phyloP scores from a whole-genome alignment of 495 filamentous ascomycete genomes.

The Lasiosphaeria miniovina region DNA sequence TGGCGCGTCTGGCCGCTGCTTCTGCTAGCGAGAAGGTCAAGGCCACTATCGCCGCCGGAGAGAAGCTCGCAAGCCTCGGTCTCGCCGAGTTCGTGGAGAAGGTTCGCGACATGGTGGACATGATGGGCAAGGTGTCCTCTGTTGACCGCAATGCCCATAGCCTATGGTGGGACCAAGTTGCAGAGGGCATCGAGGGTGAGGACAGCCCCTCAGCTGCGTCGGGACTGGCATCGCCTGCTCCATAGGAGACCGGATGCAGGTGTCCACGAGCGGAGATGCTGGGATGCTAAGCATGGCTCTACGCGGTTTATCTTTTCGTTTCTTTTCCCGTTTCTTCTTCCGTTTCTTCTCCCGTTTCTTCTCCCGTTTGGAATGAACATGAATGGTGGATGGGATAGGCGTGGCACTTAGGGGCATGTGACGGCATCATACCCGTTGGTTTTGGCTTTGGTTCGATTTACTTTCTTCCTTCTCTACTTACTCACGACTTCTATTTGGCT shows the following conservation, averaged over 20 bases:
- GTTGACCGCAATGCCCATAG: slow-evolving; percentile 81
- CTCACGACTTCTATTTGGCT: background rate
- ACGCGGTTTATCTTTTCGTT: background rate
- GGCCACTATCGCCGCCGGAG: slow-evolving; percentile 76
- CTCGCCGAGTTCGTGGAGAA: slow-evolving; percentile 85
- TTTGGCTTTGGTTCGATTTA: background rate
- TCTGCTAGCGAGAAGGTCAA: slow-evolving; percentile 78
- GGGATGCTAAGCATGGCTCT: background rate
- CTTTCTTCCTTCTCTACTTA: background rate
- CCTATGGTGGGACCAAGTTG: slow-evolving; percentile 73
- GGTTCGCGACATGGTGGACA: slow-evolving; percentile 79
- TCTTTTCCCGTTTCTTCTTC: background rate
- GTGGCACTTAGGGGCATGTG: background rate
- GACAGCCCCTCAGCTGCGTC: slow-evolving; percentile 1
- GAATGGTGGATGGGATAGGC: background rate
- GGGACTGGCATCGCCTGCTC: background rate
- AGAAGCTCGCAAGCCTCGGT: slow-evolving; percentile 75
- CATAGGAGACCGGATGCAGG: background rate
- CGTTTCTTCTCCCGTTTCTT: background rate
- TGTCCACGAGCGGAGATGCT: background rate
- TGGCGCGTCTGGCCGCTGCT: slow-evolving; percentile 69
- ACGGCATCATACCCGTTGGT: background rate
- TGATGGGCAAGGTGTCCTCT: slow-evolving; percentile 66
- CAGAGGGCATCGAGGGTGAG: slow-evolving; percentile 41
- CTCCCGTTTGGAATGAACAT: background rate